Evolutionary conservation across 2,329 filamentous ascomycete species (phyloP).

Genomic region (Knufia fluminis): DNA sequence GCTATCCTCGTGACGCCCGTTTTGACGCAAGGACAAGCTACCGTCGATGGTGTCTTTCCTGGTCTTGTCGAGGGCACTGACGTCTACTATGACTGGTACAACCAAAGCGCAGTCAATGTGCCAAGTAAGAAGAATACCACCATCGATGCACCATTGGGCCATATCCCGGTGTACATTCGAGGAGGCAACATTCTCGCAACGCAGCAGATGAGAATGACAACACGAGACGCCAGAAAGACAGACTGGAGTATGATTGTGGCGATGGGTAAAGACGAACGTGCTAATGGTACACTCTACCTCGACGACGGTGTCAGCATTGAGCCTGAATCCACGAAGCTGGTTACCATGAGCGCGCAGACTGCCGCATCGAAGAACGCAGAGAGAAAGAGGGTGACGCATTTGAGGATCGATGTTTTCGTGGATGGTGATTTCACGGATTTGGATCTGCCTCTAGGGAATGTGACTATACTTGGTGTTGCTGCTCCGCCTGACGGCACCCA

Average conservation of each 20-base stretch:
- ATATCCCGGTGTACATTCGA: constrained; percentile 64
- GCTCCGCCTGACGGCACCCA: constrained; percentile 26
- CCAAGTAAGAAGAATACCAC: constrained; percentile 46
- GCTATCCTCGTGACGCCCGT: constrained; percentile 60
- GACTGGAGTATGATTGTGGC: constrained; percentile 60
- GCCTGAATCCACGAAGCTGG: constrained; percentile 46
- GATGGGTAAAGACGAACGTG: constrained; percentile 45
- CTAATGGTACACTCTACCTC: constrained; percentile 56
- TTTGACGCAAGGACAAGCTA: constrained; percentile 49
- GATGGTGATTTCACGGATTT: constrained; percentile 47
- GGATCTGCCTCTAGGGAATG: constrained; percentile 48
- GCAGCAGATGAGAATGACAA: constrained; percentile 61
- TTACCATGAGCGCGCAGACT: constrained; percentile 33
- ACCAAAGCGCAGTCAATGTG: constrained; percentile 45
- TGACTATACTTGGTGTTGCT: constrained; percentile 53
- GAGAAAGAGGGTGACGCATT: constrained; percentile 36
- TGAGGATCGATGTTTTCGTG: constrained; percentile 23
- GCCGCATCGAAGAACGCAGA: constrained; percentile 24
- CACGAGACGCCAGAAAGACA: constrained; percentile 50
- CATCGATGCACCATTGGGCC: constrained; percentile 51
- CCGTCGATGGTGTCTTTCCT: constrained; percentile 61
- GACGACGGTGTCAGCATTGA: constrained; percentile 64
- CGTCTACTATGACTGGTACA: constrained; percentile 75
- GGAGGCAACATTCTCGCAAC: constrained; percentile 59
- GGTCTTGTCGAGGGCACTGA: constrained; percentile 44